These are phyloP conservation scores for Neonectria ditissima DNA, from an alignment of 2,329 filamentous ascomycete genomes.

Conservation along the genomic window DNA sequence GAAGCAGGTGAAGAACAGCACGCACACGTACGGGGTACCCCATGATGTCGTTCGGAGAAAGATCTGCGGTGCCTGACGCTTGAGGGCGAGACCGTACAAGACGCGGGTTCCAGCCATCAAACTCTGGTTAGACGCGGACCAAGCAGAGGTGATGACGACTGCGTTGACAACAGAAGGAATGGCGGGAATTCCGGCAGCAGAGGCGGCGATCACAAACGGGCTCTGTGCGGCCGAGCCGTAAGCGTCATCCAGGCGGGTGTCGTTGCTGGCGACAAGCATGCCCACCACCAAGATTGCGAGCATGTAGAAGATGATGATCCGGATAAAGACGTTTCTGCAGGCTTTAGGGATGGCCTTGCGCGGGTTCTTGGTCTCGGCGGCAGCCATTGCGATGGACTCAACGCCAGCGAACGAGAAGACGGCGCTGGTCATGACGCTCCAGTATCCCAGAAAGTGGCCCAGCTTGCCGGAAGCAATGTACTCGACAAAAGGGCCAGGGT, in stretches of 20 bases:
- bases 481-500: constrained; percentile 75
- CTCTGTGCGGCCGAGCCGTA: constrained; percentile 56
- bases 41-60: constrained; percentile 70
- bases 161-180: constrained; percentile 82
- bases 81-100: constrained; percentile 69
- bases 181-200: constrained; percentile 73
- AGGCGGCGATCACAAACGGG: constrained; percentile 79
- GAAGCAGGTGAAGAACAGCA: constrained; percentile 65
- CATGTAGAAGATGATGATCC: constrained; percentile 71
- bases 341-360: constrained; percentile 65
- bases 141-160: constrained; percentile 78
- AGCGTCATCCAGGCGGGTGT: constrained; percentile 63
- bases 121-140: constrained; percentile 76
- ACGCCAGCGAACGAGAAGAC: constrained; percentile 78
- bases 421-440: constrained; percentile 71
- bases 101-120: constrained; percentile 70
- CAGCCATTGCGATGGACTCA: constrained; percentile 71
- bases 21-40: constrained; percentile 72
- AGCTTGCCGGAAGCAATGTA: constrained; percentile 69
- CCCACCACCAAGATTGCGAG: constrained; percentile 78
- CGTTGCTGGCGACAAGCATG: constrained; percentile 70
- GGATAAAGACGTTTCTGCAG: constrained; percentile 68
- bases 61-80: constrained; percentile 67
- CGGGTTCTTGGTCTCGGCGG: constrained; percentile 69
- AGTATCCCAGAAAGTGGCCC: constrained; percentile 76